A percentile compares a stretch with the other conserved stretches of the same genome.
phyloP scores from a whole-genome alignment of 768 basidiomycete species.

The Leccinum sublutescens region DNA sequence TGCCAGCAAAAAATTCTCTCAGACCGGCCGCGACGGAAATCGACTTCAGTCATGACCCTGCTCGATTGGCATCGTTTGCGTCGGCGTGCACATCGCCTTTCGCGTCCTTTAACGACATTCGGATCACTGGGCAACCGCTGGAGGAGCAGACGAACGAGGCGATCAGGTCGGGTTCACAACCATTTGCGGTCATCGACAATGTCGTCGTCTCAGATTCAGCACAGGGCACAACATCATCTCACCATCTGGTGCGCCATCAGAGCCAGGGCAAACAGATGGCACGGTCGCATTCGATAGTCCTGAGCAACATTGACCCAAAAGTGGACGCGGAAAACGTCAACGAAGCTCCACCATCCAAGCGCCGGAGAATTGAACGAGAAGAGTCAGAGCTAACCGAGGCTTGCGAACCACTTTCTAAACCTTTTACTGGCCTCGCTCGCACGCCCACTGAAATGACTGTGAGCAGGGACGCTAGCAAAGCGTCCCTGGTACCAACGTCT shows the following conservation, averaged over 20 bases:
- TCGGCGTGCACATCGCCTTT: conserved; percentile 17
- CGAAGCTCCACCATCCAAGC: conserved; percentile 12
- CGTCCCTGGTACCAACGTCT: neutral
- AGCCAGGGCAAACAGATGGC: conserved; percentile 3
- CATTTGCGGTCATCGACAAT: conserved; percentile 21
- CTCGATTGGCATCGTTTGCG: neutral
- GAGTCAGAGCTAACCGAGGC: neutral
- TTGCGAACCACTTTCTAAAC: neutral
- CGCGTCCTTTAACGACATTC: conserved; percentile 6
- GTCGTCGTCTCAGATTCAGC: neutral
- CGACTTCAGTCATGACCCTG: neutral
- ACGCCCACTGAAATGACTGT: neutral
- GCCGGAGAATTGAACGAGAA: conserved; percentile 14
- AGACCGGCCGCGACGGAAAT: conserved; percentile 3
- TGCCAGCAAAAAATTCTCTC: neutral
- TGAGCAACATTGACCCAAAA: neutral
- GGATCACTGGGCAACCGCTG: neutral
- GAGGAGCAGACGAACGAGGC: conserved; percentile 1
- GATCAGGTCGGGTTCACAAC: conserved; percentile 3
- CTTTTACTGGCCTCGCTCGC: neutral
- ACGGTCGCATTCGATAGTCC: neutral
- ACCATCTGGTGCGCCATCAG: neutral
- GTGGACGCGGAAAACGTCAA: conserved; percentile 4
- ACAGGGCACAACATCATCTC: neutral
- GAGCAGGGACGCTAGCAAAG: neutral